phyloP scores from a whole-genome alignment of 768 basidiomycete genomes.

The Leccinum incarnatum region DNA sequence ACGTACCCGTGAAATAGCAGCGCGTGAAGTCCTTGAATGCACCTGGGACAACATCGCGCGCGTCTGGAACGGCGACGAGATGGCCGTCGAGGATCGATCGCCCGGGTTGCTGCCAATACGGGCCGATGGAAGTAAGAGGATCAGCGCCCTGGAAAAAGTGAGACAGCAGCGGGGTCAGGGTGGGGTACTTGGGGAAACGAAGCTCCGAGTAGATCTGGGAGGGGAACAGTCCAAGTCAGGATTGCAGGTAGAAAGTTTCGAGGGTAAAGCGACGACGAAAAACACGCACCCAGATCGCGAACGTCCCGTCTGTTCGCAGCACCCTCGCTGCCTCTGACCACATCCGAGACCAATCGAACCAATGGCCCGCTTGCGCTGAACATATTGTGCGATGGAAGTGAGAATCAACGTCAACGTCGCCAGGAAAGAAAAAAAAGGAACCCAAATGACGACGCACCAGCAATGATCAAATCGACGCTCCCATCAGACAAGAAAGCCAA shows the following conservation, averaged over 20 bases:
- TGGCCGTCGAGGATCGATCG: constrained; percentile 70
- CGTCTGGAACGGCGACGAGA: constrained; percentile 65
- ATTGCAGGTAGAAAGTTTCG: neutral
- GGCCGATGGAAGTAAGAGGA: constrained; percentile 53
- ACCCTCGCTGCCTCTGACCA: constrained; percentile 69
- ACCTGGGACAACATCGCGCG: constrained; percentile 32
- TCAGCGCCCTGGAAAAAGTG: constrained; percentile 62
- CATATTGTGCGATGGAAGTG: neutral
- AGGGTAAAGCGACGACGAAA: neutral
- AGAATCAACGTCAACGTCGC: neutral
- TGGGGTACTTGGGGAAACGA: constrained; percentile 59
- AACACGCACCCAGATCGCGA: constrained; percentile 66
- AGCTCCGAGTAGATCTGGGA: constrained; percentile 68
- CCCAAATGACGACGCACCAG: constrained; percentile 42
- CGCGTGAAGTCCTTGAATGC: constrained; percentile 45
- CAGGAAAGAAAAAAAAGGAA: neutral
- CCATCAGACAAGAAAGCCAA: constrained; percentile 47
- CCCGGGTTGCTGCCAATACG: constrained; percentile 80
- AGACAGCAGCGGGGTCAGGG: constrained; percentile 55
- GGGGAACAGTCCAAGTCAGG: no score
- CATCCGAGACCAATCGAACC: constrained; percentile 73
- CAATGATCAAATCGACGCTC: constrained; percentile 60
- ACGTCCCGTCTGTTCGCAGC: constrained; percentile 57
- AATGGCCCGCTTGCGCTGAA: constrained; percentile 78
- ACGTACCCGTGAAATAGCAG: constrained; percentile 60